Evolutionary conservation across 2,329 filamentous ascomycete genomes (phyloP).

Genomic region (Ophiosphaerella narmari): DNA sequence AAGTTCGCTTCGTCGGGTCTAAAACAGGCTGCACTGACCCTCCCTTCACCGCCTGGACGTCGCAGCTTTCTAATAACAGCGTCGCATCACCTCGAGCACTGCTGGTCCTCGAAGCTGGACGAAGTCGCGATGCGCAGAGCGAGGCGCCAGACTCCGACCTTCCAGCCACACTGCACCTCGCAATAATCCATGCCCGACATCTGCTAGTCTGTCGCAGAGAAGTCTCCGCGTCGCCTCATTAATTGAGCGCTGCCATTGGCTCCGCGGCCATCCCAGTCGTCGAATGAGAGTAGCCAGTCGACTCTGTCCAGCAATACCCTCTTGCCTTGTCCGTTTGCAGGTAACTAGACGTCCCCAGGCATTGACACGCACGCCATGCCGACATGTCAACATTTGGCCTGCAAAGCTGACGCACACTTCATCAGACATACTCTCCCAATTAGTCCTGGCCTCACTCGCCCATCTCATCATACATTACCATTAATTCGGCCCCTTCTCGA

Average conservation of each 20-base stretch:
- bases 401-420: constrained; percentile 30
- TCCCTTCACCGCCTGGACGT: constrained; percentile 45
- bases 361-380: constrained; percentile 24
- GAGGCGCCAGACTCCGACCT: constrained; percentile 34
- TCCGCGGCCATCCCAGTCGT: constrained; percentile 22
- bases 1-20: constrained; percentile 32
- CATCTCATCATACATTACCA: constrained; percentile 23
- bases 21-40: constrained; percentile 45
- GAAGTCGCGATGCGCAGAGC: constrained; percentile 47
- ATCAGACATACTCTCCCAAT: too few species aligned
- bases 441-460: constrained; percentile 2
- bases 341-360: constrained; percentile 33
- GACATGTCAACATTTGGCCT: constrained; percentile 11
- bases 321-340: constrained; percentile 39
- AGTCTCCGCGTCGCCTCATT: constrained; percentile 39
- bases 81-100: constrained; percentile 35
- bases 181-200: constrained; percentile 39
- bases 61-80: constrained; percentile 35
- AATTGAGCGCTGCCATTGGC: constrained; percentile 40
- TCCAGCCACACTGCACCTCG: constrained; percentile 37
- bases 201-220: constrained; percentile 38
- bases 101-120: constrained; percentile 32
- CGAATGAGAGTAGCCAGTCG: constrained; percentile 40
- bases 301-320: constrained; percentile 30
- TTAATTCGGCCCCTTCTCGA: constrained; percentile 5